Evolutionary conservation across 2,329 filamentous ascomycete species (phyloP), one percentile per base, ranked within the genome.

Genomic region (Penicillium paneum): DNA sequence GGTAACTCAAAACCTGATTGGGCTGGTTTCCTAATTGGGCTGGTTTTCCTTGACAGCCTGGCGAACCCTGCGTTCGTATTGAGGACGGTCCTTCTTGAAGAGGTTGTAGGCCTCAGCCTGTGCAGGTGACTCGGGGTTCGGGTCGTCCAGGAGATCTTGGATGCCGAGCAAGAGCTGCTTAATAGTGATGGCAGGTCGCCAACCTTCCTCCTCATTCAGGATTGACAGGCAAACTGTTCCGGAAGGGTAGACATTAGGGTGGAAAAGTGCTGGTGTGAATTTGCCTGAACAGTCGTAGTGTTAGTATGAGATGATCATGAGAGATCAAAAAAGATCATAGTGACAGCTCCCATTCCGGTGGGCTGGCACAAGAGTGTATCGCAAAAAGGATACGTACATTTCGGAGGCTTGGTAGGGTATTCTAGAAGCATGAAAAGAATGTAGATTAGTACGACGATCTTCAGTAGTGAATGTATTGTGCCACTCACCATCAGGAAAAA

Each of bases 181-280:
- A 73, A 99, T 91, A 0, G 94, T 99, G 68, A 99, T 99, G 7
- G 94, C 93, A 1, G 94, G 95, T 74, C 96, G 95, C 94, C 95
- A 99, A 7, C 90, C 92, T 73, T 99, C 94, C 67, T 99, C 94
- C 74, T 99, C 95, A 76, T 97, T 99, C 62, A 99, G 78, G 63
- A 99, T 99, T 28, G 91, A 96, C 21, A 99, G 83, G 71, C 94
- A 99, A 58, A 99, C 94, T 44, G 94, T 99, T 63, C 94, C 95
- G 0, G 93, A 97, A 0, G 94, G 94, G 72, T 99, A 99, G 64
- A 99, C 94, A 73, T 99, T 99, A 0, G 94, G 94, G 70, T 99
- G 94, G 79, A 99, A 99, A 38, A 99, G 85, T 21, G 94, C 93
- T 12, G 94, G 94, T 0, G 88, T 84, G 70, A 99, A 99, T 83